These are phyloP conservation scores for Martiniozyma abietophila DNA, from an alignment of 805 yeast species.

Conservation along the genomic window DNA sequence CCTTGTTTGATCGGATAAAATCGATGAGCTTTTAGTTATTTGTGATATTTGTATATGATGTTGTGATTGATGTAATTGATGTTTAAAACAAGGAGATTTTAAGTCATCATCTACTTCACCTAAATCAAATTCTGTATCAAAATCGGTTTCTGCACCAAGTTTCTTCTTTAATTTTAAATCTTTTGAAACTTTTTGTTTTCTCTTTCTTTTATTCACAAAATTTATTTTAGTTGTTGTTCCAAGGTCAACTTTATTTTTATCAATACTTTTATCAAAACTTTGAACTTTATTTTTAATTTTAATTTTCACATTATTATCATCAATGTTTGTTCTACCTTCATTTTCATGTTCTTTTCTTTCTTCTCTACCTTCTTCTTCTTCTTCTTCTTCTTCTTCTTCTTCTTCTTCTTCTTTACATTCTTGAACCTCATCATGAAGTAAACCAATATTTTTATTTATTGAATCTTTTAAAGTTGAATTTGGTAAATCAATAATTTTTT, in stretches of 20 bases:
- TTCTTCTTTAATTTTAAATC: no score
- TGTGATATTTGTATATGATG: constrained; percentile 6
- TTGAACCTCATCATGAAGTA: no score
- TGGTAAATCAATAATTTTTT: constrained; percentile 5
- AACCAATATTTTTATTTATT: no score
- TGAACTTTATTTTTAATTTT: no score
- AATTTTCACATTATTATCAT: background rate
- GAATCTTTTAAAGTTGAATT: constrained; percentile 3
- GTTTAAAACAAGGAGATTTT: constrained; percentile 5
- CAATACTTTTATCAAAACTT: no score
- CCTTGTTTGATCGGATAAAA: background rate
- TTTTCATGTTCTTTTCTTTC: background rate
- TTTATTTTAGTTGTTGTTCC: no score
- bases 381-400: background rate
- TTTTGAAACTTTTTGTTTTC: no score
- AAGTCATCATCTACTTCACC: background rate
- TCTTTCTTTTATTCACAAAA: no score
- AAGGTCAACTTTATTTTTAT: no score
- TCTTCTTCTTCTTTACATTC: constrained; percentile 2
- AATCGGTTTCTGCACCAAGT: constrained; percentile 1
- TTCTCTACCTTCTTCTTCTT: background rate
- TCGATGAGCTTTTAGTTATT: no score
- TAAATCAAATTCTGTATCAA: background rate
- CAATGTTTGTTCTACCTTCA: background rate
- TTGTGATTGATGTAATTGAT: constrained; percentile 5